A percentile compares a stretch with the other conserved stretches of the same genome.
Evolutionary conservation across 2,329 filamentous ascomycete genomes (phyloP).

Genomic region (Alternaria gansuensis): DNA sequence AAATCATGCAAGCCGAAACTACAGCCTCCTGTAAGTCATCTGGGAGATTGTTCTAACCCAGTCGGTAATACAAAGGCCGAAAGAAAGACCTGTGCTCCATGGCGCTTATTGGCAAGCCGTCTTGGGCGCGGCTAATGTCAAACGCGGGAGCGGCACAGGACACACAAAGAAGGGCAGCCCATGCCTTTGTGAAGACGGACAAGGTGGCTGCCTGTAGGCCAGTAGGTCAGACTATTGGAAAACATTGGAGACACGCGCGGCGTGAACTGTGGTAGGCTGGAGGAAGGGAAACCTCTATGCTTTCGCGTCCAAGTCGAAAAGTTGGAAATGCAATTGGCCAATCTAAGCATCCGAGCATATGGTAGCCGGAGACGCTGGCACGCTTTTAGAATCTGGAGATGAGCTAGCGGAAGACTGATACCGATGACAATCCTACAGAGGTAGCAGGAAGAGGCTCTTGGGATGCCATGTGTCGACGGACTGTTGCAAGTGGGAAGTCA

Average conservation of each 20-base stretch:
- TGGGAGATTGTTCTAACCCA: slow-evolving; percentile 7
- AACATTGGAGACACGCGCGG: slow-evolving; percentile 9
- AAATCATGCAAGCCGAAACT: slow-evolving; percentile 6
- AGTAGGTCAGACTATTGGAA: slow-evolving; percentile 1
- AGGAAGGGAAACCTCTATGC: slow-evolving; percentile 1
- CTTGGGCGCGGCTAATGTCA: slow-evolving; percentile 29
- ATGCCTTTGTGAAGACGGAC: slow-evolving; percentile 6
- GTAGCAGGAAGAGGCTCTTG: slow-evolving; percentile 17
- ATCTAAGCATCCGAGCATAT: slow-evolving; percentile 23
- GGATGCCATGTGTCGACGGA: slow-evolving; percentile 15
- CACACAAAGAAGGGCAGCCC: slow-evolving; percentile 11
- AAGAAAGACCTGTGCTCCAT: slow-evolving; percentile 11
- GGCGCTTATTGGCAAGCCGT: slow-evolving; percentile 21
- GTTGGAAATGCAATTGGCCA: slow-evolving; percentile 16
- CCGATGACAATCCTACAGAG: slow-evolving; percentile 10
- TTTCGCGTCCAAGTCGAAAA: slow-evolving; percentile 3
- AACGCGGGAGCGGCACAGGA: slow-evolving; percentile 27
- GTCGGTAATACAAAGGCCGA: slow-evolving; percentile 17
- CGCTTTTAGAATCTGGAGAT: slow-evolving; percentile 20
- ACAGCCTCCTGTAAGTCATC: slow-evolving; percentile 20
- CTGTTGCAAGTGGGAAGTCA: slow-evolving; percentile 9
- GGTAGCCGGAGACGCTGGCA: slow-evolving; percentile 24
- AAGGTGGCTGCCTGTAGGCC: slow-evolving; percentile 15
- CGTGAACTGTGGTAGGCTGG: slow-evolving; percentile 12
- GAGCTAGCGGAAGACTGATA: slow-evolving; percentile 20